Base-by-base conservation (phyloP, 257 asterid genomes). In the Nicotiana knightiana region DNA sequence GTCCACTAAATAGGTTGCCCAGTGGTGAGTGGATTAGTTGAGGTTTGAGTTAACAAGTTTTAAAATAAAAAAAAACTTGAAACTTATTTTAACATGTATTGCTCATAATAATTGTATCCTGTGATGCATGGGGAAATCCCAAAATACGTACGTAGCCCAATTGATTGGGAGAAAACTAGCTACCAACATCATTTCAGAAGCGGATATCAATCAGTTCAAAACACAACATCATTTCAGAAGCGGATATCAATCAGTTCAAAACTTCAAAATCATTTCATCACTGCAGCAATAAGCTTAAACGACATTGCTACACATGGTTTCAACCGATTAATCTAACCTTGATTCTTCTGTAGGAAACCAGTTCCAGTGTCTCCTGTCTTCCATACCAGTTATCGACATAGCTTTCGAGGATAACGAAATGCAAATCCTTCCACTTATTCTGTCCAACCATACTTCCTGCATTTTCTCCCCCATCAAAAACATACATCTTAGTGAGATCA, bases 341-440 rank as follows among this genome's bases (percentile, higher is more conserved):
- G 99, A 96, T 88, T 96, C 99, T 83, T 93, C 97, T 11, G 99
- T 92, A 12, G 98, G 95, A 86, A 96, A 71, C 97, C 97, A 94
- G 82, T 88, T 94, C 98, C 99, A 96, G 86, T 96, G 92, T 87
- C 99, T 91, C 85, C 97, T 88, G 83, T 96, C 99, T 82, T 93
- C 99, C 78, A 96, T 90, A 80, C 97, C 98, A 8, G 99, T 96
- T 73, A 96, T 94, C 24, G 92, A 46, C 99, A 96, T 87, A 37
- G 90, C 95, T 84, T 92, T 93, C 76, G 98, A 94, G 78, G 99
- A 92, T 81, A 96, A 88, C 1, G 97, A 91, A 93, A 93, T 89
- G 88, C 97, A 93, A 84, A 92, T 91, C 84, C 94, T 91, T 86
- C 98, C 99, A 30, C 92, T 89, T 79, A 86, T 81, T 86, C 90